Evolutionary conservation across 1,284 basidiomycete species (phyloP).

Genomic region (Irpex rosettiformis): DNA sequence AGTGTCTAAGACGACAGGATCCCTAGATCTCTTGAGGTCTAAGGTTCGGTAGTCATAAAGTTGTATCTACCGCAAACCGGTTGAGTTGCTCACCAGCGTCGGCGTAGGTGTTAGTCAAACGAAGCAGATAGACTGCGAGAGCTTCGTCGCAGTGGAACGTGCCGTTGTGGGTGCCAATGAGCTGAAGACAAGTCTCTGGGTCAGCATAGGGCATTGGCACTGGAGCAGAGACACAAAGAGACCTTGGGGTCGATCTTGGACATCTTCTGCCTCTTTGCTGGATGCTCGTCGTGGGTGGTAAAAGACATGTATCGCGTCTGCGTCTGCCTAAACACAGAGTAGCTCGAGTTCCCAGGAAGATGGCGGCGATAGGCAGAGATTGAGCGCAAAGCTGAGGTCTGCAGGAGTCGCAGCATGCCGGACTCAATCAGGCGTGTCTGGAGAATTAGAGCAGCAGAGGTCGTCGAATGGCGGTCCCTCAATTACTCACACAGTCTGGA

Average conservation of each 20-base stretch:
- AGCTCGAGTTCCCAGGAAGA: background rate
- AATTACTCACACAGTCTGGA: constrained; percentile 1
- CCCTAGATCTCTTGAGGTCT: constrained; percentile 82
- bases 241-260: constrained; percentile 34
- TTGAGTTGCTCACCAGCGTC: constrained; percentile 63
- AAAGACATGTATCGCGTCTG: constrained; percentile 30
- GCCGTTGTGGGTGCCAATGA: constrained; percentile 92
- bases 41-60: constrained; percentile 9
- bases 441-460: background rate
- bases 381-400: constrained; percentile 10
- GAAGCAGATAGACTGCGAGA: constrained; percentile 88
- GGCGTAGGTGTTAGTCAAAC: constrained; percentile 73
- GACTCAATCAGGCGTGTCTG: background rate
- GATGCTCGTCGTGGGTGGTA: constrained; percentile 21
- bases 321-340: background rate
- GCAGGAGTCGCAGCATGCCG: constrained; percentile 9
- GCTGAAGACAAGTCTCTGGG: constrained; percentile 32
- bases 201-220: background rate
- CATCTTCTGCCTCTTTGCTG: constrained; percentile 49
- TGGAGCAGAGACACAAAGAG: background rate
- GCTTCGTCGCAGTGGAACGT: constrained; percentile 98
- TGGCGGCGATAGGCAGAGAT: constrained; percentile 10
- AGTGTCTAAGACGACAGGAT: constrained; percentile 73
- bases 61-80: background rate
- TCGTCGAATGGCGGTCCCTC: background rate